Conservation (phyloP, 2,329 filamentous ascomycete genomes). For the Hypomyces perniciosus region DNA sequence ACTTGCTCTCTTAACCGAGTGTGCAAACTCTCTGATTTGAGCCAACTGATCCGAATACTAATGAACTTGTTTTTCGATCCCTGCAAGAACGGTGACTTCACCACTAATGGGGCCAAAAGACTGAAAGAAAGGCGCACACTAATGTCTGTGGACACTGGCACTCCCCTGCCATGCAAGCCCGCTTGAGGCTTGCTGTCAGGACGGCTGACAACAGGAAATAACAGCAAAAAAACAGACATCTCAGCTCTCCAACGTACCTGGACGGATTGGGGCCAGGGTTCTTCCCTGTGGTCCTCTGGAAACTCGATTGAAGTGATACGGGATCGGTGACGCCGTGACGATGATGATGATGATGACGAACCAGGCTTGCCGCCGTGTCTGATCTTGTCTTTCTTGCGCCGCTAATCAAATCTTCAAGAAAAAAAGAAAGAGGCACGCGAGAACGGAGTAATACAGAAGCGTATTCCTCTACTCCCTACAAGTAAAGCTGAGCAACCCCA, state of each 20-base stretch:
- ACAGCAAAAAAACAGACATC: neutral
- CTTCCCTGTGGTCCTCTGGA: neutral
- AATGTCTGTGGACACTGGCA: conserved; percentile 1
- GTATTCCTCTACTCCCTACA: neutral
- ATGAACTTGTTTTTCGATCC: neutral
- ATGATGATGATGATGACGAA: neutral
- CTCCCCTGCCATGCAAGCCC: neutral
- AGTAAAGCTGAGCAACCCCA: neutral
- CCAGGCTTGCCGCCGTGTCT: neutral
- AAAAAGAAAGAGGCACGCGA: neutral
- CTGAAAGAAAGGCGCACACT: neutral
- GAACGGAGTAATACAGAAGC: no score
- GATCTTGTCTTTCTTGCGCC: neutral
- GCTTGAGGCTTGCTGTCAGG: neutral
- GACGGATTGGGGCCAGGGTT: conserved; percentile 3
- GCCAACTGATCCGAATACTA: no score
- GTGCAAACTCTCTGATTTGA: neutral
- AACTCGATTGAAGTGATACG: neutral
- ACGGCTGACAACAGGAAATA: conserved; percentile 2
- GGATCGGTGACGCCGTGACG: conserved; percentile 12
- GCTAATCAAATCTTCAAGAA: neutral
- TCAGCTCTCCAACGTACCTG: conserved; percentile 5
- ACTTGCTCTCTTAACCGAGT: neutral
- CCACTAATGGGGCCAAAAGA: conserved; percentile 1
- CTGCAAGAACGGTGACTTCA: conserved; percentile 4